Evolutionary conservation across 345 rosid genomes (phyloP).

Genomic region (Rhizophora mangle): DNA sequence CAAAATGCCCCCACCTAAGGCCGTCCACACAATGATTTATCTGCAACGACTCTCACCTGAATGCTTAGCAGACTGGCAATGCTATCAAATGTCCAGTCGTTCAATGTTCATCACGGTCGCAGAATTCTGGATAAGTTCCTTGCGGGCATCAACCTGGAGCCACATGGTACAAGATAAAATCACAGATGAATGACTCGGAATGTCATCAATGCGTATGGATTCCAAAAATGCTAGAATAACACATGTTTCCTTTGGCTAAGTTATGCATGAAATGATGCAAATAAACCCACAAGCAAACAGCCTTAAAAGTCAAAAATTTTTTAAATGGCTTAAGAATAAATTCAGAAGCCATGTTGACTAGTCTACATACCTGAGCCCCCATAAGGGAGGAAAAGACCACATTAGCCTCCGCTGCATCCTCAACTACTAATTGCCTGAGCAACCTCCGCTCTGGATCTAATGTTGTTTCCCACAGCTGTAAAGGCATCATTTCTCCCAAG

Average conservation of each 20-base stretch:
- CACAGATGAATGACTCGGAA: background rate
- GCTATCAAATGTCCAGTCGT: slow-evolving; percentile 61
- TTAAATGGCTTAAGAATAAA: background rate
- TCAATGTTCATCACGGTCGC: slow-evolving; percentile 55
- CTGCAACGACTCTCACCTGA: too few relatives aligned
- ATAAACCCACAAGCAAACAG: background rate
- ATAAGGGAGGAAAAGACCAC: slow-evolving; percentile 81
- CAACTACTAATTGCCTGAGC: slow-evolving; percentile 73
- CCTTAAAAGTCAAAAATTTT: background rate
- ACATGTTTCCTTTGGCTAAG: background rate
- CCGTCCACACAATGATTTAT: too few relatives aligned
- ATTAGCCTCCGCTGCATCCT: slow-evolving; percentile 76
- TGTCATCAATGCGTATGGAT: background rate
- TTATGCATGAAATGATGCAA: background rate
- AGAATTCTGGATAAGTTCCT: slow-evolving; percentile 68
- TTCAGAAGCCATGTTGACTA: background rate
- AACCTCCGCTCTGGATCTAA: slow-evolving; percentile 82
- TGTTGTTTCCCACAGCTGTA: slow-evolving; percentile 95
- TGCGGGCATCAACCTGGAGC: slow-evolving; percentile 75
- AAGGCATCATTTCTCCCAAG: slow-evolving; percentile 99
- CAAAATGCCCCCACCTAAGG: too few relatives aligned
- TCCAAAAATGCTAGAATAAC: background rate
- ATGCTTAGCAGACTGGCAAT: background rate
- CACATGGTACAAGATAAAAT: background rate
- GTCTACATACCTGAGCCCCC: slow-evolving; percentile 79